phyloP scores from a whole-genome alignment of 768 basidiomycete genomes.

The Tylopilus felleus region DNA sequence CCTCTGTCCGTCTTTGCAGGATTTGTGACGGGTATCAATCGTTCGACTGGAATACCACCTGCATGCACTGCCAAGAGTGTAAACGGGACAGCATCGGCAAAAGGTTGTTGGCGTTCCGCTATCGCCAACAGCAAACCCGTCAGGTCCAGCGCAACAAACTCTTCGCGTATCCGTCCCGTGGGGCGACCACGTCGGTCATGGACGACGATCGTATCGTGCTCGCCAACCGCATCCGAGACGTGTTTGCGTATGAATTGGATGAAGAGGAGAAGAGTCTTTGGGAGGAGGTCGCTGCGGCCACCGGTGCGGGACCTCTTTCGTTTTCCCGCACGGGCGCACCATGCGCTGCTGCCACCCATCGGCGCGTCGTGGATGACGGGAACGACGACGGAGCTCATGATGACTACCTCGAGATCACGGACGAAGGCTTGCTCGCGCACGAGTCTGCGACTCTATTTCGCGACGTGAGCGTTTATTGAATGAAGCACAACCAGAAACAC shows the following conservation, averaged over 20 bases:
- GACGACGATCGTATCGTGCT: constrained; percentile 8
- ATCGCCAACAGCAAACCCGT: constrained; percentile 10
- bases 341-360: constrained; percentile 6
- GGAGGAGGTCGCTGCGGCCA: constrained; percentile 28
- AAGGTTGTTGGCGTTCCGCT: constrained; percentile 20
- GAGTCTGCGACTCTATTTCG: constrained; percentile 19
- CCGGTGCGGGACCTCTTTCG: constrained; percentile 9
- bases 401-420: constrained; percentile 12
- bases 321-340: constrained; percentile 16
- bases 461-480: constrained; percentile 23
- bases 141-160: constrained; percentile 8
- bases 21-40: constrained; percentile 26
- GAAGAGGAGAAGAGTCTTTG: constrained; percentile 30
- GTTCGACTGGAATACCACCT: constrained; percentile 16
- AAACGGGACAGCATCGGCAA: constrained; percentile 28
- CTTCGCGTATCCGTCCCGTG: not conserved
- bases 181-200: not conserved
- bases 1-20: constrained; percentile 8
- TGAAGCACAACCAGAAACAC: not conserved
- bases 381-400: constrained; percentile 1
- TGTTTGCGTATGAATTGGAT: constrained; percentile 18
- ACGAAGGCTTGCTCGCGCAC: constrained; percentile 17
- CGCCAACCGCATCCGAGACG: constrained; percentile 11
- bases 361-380: constrained; percentile 1
- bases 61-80: constrained; percentile 29